These are phyloP conservation scores for Fistulinella cinereoalba DNA, from an alignment of 1,284 basidiomycete species.

Conservation along the genomic window DNA sequence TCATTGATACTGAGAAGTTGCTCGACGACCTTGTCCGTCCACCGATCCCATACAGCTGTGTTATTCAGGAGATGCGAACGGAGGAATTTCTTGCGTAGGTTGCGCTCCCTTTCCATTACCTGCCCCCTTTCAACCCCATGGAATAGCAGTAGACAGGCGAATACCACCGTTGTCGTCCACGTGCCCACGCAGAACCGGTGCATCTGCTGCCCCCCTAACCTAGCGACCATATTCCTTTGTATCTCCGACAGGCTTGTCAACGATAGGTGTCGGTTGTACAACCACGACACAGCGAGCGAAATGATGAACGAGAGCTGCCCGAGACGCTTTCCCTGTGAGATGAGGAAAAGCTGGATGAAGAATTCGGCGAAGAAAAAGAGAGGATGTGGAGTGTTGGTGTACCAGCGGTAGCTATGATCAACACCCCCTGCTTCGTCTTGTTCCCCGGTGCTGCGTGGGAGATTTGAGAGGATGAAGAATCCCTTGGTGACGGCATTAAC, in stretches of 20 bases:
- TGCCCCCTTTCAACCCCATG: neutral
- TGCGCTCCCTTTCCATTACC: too few species aligned
- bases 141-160: neutral
- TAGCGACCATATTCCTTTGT: too few species aligned
- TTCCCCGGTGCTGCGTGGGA: too few species aligned
- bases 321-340: neutral
- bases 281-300: neutral
- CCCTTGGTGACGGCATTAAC: neutral
- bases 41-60: constrained; percentile 25
- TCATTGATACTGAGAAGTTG: constrained; percentile 13
- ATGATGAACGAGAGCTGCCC: neutral
- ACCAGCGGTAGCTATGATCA: too few species aligned
- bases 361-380: neutral
- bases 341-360: neutral
- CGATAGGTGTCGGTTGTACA: neutral
- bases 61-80: constrained; percentile 5
- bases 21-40: constrained; percentile 15
- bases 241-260: too few species aligned
- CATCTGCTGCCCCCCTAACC: too few species aligned
- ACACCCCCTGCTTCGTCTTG: neutral
- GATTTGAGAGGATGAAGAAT: neutral
- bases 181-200: neutral
- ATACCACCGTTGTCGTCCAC: neutral
- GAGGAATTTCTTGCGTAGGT: too few species aligned
- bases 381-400: neutral